Evolutionary conservation across 345 rosid species (phyloP).

Genomic region (Eucalyptus grandis): DNA sequence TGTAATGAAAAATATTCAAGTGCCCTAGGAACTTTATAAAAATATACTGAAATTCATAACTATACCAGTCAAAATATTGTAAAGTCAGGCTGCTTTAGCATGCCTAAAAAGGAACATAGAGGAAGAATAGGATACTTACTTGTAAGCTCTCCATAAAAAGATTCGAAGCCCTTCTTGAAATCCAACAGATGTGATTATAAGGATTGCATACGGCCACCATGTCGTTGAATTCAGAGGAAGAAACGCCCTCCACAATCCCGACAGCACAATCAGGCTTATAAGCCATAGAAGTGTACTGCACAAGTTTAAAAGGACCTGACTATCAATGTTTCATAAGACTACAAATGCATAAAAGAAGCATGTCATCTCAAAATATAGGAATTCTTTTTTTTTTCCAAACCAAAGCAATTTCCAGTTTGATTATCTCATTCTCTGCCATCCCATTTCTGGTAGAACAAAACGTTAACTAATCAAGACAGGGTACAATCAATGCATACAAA

Average conservation of each 20-base stretch:
- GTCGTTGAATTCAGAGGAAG: conserved; percentile 67
- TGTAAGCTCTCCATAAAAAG: conserved; percentile 78
- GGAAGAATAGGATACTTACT: conserved; percentile 22
- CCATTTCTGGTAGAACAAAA: not conserved
- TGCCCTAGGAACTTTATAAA: not conserved
- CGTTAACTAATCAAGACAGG: not conserved
- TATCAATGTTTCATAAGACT: not conserved
- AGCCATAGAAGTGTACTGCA: conserved; percentile 91
- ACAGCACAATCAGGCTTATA: conserved; percentile 65
- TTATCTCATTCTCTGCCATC: not conserved
- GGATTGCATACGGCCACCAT: conserved; percentile 80
- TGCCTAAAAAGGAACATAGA: not conserved
- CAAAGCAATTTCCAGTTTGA: not conserved
- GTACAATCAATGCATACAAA: not conserved
- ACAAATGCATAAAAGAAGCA: not conserved
- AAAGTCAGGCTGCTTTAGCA: not conserved
- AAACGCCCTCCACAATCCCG: conserved; percentile 86
- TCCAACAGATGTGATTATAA: conserved; percentile 64
- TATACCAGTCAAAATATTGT: not conserved
- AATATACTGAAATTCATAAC: not conserved
- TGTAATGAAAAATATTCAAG: not conserved
- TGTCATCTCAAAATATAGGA: not conserved
- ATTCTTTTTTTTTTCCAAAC: not conserved
- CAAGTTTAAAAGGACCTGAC: not conserved
- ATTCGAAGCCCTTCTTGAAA: conserved; percentile 91